phyloP scores from a whole-genome alignment of 345 rosid genomes.

The Euphorbia pulcherrima region DNA sequence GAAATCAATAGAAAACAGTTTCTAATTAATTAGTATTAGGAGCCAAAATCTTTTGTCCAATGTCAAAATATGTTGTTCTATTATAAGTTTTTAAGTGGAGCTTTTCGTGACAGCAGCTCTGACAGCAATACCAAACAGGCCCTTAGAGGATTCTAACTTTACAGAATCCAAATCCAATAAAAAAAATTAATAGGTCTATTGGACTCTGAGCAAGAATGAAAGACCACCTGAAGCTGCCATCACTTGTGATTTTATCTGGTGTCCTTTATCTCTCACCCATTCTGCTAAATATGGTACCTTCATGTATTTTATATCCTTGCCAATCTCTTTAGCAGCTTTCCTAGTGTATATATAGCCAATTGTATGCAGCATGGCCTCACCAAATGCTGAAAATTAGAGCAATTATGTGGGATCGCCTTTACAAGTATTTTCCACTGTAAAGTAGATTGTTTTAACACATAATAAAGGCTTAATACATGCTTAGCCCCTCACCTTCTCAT shows the following conservation, averaged over 20 bases:
- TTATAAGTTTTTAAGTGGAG: too few relatives aligned
- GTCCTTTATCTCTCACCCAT: slow-evolving; percentile 99
- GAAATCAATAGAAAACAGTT: too few relatives aligned
- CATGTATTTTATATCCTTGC: slow-evolving; percentile 78
- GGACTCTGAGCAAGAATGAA: neutral
- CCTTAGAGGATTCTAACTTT: too few relatives aligned
- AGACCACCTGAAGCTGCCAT: slow-evolving; percentile 88
- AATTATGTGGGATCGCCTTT: neutral
- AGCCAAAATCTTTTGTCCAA: too few relatives aligned
- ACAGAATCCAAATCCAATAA: too few relatives aligned
- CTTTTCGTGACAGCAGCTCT: too few relatives aligned
- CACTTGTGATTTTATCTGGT: slow-evolving; percentile 84
- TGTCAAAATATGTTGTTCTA: too few relatives aligned
- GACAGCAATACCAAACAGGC: too few relatives aligned
- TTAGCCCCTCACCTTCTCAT: too few relatives aligned
- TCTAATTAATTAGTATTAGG: too few relatives aligned
- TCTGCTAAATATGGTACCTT: slow-evolving; percentile 93
- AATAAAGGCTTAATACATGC: neutral
- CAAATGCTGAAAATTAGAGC: slow-evolving; percentile 56
- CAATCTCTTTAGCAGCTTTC: slow-evolving; percentile 83
- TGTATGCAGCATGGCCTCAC: slow-evolving; percentile 95
- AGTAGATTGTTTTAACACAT: neutral
- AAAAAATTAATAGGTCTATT: too few relatives aligned
- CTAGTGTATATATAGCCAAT: slow-evolving; percentile 90
- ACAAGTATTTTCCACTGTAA: neutral